Evolutionary conservation across 2,329 filamentous ascomycete genomes (phyloP).

Genomic region (Ophiostoma pallidulum): DNA sequence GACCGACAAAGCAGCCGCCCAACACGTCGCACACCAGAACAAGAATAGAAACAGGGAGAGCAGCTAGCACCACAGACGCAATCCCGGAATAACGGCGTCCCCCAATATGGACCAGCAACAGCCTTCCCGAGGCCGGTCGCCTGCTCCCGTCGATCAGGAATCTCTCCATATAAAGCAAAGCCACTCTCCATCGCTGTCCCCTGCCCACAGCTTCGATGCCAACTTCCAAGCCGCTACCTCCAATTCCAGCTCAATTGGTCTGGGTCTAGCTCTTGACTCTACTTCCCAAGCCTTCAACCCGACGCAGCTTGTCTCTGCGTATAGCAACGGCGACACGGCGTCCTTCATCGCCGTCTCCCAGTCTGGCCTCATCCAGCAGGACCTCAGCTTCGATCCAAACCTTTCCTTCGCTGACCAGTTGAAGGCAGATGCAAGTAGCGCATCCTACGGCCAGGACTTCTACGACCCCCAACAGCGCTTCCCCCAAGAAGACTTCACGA

Average conservation of each 20-base stretch:
- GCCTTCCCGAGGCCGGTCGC: conserved; percentile 48
- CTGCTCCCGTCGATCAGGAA: conserved; percentile 47
- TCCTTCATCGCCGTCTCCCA: conserved; percentile 41
- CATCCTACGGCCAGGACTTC: conserved; percentile 27
- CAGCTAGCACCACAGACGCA: conserved; percentile 9
- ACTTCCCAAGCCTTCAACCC: conserved; percentile 35
- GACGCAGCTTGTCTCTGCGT: conserved; percentile 40
- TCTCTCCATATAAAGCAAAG: conserved; percentile 57
- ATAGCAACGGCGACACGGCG: conserved; percentile 31
- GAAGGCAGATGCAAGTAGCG: conserved; percentile 22
- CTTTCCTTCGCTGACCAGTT: conserved; percentile 37
- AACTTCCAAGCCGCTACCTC: conserved; percentile 29
- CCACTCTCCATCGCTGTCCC: conserved; percentile 50
- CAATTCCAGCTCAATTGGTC: conserved; percentile 29
- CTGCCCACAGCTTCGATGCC: conserved; percentile 43
- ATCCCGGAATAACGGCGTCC: background rate
- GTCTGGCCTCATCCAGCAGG: conserved; percentile 23
- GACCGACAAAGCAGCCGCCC: background rate
- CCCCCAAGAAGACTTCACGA: conserved; percentile 49
- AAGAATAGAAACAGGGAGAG: conserved; percentile 7
- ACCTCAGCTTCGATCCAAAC: conserved; percentile 33
- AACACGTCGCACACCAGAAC: conserved; percentile 4
- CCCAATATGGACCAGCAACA: conserved; percentile 43
- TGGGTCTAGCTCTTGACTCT: conserved; percentile 51
- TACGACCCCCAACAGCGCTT: conserved; percentile 38